A percentile compares a stretch with the other conserved stretches of the same genome.
phyloP scores from a whole-genome alignment of 768 basidiomycete genomes.

The Termitomyces sp. region DNA sequence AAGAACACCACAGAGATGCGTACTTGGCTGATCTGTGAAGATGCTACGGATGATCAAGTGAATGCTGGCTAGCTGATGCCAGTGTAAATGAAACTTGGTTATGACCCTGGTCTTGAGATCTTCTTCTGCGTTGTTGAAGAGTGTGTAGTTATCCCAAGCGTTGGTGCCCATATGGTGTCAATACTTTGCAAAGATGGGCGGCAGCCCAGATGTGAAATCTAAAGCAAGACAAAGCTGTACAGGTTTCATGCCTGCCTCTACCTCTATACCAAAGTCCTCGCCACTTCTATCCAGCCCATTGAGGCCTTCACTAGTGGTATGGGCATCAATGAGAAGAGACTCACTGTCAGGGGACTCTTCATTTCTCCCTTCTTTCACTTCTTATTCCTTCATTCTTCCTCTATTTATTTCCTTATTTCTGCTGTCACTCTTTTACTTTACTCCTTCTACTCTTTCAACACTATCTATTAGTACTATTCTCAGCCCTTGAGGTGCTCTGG shows the following conservation, averaged over 20 bases:
- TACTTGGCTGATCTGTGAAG: not conserved
- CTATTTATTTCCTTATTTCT: too few relatives aligned
- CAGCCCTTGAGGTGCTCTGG: too few relatives aligned
- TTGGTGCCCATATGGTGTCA: conserved; percentile 14
- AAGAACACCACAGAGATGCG: conserved; percentile 10
- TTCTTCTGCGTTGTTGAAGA: not conserved
- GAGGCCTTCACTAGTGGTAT: too few relatives aligned
- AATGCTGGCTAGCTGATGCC: conserved; percentile 21
- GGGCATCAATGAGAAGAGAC: too few relatives aligned
- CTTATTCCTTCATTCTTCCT: too few relatives aligned
- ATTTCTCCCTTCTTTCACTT: too few relatives aligned
- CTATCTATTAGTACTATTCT: too few relatives aligned
- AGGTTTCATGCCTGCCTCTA: conserved; percentile 1
- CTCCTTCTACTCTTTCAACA: too few relatives aligned
- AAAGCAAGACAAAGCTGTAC: conserved; percentile 10
- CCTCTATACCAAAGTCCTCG: conserved; percentile 6
- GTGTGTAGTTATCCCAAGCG: conserved; percentile 11
- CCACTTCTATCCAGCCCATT: not conserved
- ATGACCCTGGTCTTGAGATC: not conserved
- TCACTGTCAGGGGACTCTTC: too few relatives aligned
- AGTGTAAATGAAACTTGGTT: conserved; percentile 10
- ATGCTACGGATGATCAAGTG: conserved; percentile 14
- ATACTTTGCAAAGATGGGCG: conserved; percentile 14
- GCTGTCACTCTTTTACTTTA: too few relatives aligned
- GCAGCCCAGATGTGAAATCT: conserved; percentile 14